Evolutionary conservation across 306 rosid genomes (phyloP).

Genomic region (Fragaria ananassa): DNA sequence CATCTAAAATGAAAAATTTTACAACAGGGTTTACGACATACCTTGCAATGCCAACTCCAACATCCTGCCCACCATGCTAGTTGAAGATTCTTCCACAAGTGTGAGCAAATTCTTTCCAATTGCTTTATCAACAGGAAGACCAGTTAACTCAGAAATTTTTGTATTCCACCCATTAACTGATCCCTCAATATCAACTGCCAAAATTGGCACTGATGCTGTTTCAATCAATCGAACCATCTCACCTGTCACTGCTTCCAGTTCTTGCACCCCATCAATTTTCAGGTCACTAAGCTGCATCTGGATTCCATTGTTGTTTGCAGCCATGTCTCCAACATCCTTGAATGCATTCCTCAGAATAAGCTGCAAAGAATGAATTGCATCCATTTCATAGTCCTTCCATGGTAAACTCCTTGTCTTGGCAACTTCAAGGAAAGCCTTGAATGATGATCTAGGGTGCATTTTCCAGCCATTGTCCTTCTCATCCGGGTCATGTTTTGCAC

Average conservation of each 20-base stretch:
- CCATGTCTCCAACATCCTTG: slow-evolving; percentile 43
- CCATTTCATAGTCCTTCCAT: slow-evolving; percentile 96
- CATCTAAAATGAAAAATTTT: background rate
- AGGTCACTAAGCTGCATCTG: slow-evolving; percentile 58
- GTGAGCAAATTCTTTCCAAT: slow-evolving; percentile 75
- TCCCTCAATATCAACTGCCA: slow-evolving; percentile 88
- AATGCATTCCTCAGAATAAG: slow-evolving; percentile 83
- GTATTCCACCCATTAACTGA: slow-evolving; percentile 85
- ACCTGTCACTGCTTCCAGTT: slow-evolving; percentile 84
- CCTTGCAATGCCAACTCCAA: slow-evolving; percentile 74
- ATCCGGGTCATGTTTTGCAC: slow-evolving; percentile 86
- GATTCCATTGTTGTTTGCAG: slow-evolving; percentile 39
- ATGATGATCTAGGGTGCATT: slow-evolving; percentile 98
- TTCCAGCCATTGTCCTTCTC: slow-evolving; percentile 68
- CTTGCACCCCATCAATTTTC: slow-evolving; percentile 82
- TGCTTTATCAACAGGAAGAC: slow-evolving; percentile 75
- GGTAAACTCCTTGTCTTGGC: slow-evolving; percentile 75
- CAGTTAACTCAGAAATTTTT: slow-evolving; percentile 86
- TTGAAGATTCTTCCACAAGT: slow-evolving; percentile 82
- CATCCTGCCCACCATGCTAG: slow-evolving; percentile 56
- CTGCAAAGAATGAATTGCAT: slow-evolving; percentile 96
- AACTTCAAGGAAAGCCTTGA: slow-evolving; percentile 96
- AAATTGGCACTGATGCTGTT: slow-evolving; percentile 89
- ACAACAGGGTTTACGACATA: slow-evolving; percentile 24
- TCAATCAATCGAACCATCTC: slow-evolving; percentile 95